Evolutionary conservation across 345 rosid genomes (phyloP).

Genomic region (Corchorus capsularis): DNA sequence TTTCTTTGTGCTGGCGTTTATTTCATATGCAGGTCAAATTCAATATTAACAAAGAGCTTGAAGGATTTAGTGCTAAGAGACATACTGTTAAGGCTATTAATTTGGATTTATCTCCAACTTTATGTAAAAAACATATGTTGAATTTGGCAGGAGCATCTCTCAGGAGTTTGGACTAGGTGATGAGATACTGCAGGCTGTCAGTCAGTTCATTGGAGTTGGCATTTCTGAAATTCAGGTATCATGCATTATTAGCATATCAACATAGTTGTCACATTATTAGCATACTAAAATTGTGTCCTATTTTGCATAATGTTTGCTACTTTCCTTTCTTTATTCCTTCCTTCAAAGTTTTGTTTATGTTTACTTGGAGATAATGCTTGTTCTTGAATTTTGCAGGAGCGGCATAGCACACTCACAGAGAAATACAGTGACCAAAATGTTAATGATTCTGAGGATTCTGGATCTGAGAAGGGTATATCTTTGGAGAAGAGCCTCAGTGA

Average conservation of each 20-base stretch:
- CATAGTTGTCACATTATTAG: slow-evolving; percentile 21
- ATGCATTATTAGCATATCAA: slow-evolving; percentile 15
- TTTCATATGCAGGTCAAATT: background rate
- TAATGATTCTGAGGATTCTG: slow-evolving; percentile 47
- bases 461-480: slow-evolving; percentile 54
- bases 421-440: slow-evolving; percentile 46
- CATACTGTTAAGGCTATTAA: background rate
- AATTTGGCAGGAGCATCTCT: slow-evolving; percentile 67
- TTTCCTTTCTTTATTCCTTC: background rate
- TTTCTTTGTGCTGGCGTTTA: background rate
- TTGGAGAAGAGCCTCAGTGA: slow-evolving; percentile 80
- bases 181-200: slow-evolving; percentile 57
- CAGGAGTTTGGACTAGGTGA: slow-evolving; percentile 77
- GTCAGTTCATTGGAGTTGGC: slow-evolving; percentile 70
- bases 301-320: slow-evolving; percentile 20
- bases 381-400: slow-evolving; percentile 54
- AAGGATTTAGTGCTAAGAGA: background rate
- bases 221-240: slow-evolving; percentile 71
- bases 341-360: background rate
- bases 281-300: slow-evolving; percentile 12
- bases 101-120: slow-evolving; percentile 7
- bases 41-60: background rate
- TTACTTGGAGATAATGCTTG: slow-evolving; percentile 19
- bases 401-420: slow-evolving; percentile 63
- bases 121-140: slow-evolving; percentile 13